phyloP scores from a whole-genome alignment of 2,329 filamentous ascomycete species.

The Dothiorella sarmentorum region DNA sequence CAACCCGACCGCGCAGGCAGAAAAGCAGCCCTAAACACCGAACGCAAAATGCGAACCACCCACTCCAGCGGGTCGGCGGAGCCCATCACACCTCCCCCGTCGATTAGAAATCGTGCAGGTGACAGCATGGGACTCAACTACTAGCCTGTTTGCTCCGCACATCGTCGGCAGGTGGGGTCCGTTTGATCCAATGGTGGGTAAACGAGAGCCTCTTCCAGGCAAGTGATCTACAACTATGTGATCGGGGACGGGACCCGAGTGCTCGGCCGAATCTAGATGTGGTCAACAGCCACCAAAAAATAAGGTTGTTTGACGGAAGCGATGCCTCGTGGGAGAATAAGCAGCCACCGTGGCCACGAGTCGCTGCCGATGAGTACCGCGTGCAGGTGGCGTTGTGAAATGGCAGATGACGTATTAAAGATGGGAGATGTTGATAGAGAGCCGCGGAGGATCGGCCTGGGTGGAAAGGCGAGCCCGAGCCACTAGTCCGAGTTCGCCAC shows the following conservation, averaged over 20 bases:
- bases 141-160: not conserved
- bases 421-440: not conserved
- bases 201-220: not conserved
- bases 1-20: no score
- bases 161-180: not conserved
- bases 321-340: not conserved
- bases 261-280: conserved; percentile 3
- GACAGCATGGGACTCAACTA: not conserved
- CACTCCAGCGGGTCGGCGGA: not conserved
- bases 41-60: not conserved
- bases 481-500: not conserved
- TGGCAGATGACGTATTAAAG: not conserved
- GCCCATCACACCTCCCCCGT: not conserved
- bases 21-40: not conserved
- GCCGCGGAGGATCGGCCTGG: not conserved
- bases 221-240: not conserved
- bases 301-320: not conserved
- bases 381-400: not conserved
- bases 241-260: no score
- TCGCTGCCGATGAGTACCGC: not conserved
- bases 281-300: not conserved
- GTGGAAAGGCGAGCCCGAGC: not conserved
- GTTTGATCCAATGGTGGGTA: not conserved
- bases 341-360: no score
- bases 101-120: conserved; percentile 1